Evolutionary conservation across 495 filamentous ascomycete genomes (phyloP), one percentile per base, ranked within the genome.

Genomic region (Monascus purpureus): DNA sequence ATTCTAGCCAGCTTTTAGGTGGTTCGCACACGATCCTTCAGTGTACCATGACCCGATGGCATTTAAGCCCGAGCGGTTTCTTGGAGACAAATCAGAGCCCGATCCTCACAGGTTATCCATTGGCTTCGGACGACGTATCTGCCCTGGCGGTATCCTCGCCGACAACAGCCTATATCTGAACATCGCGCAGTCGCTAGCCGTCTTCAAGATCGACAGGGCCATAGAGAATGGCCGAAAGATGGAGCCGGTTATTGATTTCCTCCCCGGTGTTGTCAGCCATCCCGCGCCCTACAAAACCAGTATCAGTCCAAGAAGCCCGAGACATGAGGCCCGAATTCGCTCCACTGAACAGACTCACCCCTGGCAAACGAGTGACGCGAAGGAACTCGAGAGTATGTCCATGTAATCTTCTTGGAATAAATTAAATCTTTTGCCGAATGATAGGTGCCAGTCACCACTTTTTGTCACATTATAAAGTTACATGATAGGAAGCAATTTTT

Each of bases 331-430:
- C 14, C 34, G 63, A 12, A 47, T 68, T 5, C 30, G 17, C n/a
- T 37, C 38, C 1, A 46, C 65, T 11, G 65, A 65, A 31, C 32
- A 47, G 6, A 46, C 53, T 3, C 44, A 52, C 44, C 65, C 63
- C 2, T 70, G 58, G 58, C 53, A 63, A 37, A 27, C 57, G 41
- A 58, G 64, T 25, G 51, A 68, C 46, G 49, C 50, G 5, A 38
- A 45, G 26, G 26, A 14, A 8, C 13, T 28, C 7, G 8, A 28
- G 22, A 11, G 22, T 11, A 24, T n/a, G n/a, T n/a, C n/a, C n/a
- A n/a, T n/a, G n/a, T n/a, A n/a, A n/a, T n/a, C n/a, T n/a, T n/a
- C n/a, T n/a, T n/a, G n/a, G n/a, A n/a, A n/a, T n/a, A n/a, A n/a
- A n/a, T n/a, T n/a, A n/a, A n/a, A n/a, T n/a, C n/a, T n/a, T n/a